Base-by-base conservation (phyloP, 2,329 filamentous ascomycete genomes). In the Fusarium nelsonii region DNA sequence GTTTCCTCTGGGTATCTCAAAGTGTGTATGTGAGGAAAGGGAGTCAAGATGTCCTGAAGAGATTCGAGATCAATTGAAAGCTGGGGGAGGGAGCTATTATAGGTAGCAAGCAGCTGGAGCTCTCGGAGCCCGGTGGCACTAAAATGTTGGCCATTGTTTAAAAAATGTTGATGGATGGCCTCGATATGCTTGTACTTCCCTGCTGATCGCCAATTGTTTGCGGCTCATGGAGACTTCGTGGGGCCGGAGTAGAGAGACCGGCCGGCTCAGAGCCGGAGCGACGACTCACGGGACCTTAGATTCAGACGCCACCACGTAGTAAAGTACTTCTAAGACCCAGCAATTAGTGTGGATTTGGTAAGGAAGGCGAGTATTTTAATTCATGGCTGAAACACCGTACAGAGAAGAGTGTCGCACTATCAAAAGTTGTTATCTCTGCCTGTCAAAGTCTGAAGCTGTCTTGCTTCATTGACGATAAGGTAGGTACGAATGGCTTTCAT, bases 51-150 rank as follows among this genome's bases (percentile, higher is more conserved):
- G 59, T 65, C 63, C 61, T 71, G 59, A 37, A 45, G 50, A 61
- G 68, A 58, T 44, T 57, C 56, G 33, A 69, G n/a, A 26, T 61
- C 34, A 48, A 63, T 50, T 65, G 33, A 36, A 59, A 64, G 63
- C 50, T 55, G 66, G 65, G 71, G 60, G 52, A 61, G 64, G 43
- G 69, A 73, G 61, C 70, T 73, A 74, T 74, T 75, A 75, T 75
- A 74, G 48, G 48, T 50, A 50, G 68, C 56, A 74, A 69, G 69
- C 60, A 58, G 60, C 44, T 41, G 55, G 59, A 44, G 50, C 50
- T 44, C 26, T 65, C 58, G 64, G 68, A 70, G 34, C 15, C 23
- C 23, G 51, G 48, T 61, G 65, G 58, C 68, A 65, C 54, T 58
- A 53, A 49, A 36, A 61, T 46, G 45, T 44, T 33, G 37, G 44